A percentile compares a stretch with the other conserved stretches of the same genome.
These are phyloP conservation scores for Pythium folliculosum DNA, from an alignment of 352 stramenopile species.

Conservation along the genomic window DNA sequence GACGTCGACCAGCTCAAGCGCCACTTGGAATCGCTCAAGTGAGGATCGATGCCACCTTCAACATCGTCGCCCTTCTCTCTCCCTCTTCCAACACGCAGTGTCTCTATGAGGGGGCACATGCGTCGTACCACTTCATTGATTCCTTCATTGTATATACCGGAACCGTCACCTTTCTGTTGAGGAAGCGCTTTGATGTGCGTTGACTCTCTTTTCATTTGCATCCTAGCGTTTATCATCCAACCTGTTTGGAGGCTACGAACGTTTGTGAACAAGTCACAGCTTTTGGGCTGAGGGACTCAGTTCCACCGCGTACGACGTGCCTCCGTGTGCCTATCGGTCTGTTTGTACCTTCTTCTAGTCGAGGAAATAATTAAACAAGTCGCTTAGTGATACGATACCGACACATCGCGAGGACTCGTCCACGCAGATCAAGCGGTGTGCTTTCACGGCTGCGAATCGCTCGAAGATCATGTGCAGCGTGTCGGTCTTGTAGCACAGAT, in stretches of 20 bases:
- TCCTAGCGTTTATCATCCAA: background rate
- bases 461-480: slow-evolving; percentile 91
- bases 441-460: slow-evolving; percentile 83
- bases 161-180: background rate
- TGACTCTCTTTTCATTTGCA: background rate
- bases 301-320: background rate
- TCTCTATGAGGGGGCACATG: background rate
- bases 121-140: background rate
- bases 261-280: background rate
- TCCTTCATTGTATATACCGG: background rate
- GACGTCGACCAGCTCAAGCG: slow-evolving; percentile 73
- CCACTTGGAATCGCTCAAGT: slow-evolving; percentile 71
- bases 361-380: slow-evolving; percentile 92
- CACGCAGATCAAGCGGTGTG: slow-evolving; percentile 85
- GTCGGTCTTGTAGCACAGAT: slow-evolving; percentile 88
- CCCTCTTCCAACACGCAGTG: background rate
- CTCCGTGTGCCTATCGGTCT: slow-evolving; percentile 12
- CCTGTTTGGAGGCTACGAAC: background rate
- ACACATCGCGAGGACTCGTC: slow-evolving; percentile 84
- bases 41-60: background rate
- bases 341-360: slow-evolving; percentile 45
- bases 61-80: background rate
- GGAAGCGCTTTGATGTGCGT: background rate
- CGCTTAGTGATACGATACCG: slow-evolving; percentile 83
- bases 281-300: background rate